A percentile compares a stretch with the other conserved stretches of the same genome.
Conservation (phyloP, 106 monocot species). For the Allium fistulosum region DNA sequence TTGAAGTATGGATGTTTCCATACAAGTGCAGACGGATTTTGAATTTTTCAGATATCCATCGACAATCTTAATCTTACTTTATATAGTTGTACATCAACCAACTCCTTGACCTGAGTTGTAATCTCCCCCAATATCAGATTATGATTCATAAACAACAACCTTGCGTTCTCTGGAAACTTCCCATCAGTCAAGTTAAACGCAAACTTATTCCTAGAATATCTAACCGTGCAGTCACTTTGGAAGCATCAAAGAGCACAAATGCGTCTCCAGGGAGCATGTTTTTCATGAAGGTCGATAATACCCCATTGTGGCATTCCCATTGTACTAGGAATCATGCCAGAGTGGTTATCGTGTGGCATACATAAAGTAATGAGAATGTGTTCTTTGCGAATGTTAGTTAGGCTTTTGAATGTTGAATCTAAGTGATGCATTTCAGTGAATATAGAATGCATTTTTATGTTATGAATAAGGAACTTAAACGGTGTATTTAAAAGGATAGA, state of each 20-base stretch:
- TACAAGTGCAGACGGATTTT: no score
- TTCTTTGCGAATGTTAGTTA: no score
- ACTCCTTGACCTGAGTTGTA: background rate
- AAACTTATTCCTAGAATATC: no score
- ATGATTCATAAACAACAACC: background rate
- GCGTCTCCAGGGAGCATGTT: conserved; percentile 43
- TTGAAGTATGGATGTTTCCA: no score
- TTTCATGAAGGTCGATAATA: conserved; percentile 23
- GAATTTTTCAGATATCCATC: no score
- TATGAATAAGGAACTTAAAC: no score
- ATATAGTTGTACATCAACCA: background rate
- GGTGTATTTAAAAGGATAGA: no score
- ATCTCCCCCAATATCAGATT: conserved; percentile 1
- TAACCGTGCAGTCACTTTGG: background rate
- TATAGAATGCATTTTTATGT: no score
- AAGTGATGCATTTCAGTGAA: no score
- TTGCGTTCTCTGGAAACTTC: background rate
- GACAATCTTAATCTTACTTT: conserved; percentile 9
- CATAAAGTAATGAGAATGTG: background rate
- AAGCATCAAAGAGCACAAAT: conserved; percentile 3
- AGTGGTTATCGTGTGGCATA: conserved; percentile 19
- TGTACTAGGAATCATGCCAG: conserved; percentile 26
- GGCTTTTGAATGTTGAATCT: no score
- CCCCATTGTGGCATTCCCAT: conserved; percentile 3
- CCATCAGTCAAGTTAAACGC: background rate